A percentile compares a stretch with the other conserved stretches of the same genome.
Evolutionary conservation across 2,329 filamentous ascomycete species (phyloP).

Genomic region (Fusarium heterosporum): DNA sequence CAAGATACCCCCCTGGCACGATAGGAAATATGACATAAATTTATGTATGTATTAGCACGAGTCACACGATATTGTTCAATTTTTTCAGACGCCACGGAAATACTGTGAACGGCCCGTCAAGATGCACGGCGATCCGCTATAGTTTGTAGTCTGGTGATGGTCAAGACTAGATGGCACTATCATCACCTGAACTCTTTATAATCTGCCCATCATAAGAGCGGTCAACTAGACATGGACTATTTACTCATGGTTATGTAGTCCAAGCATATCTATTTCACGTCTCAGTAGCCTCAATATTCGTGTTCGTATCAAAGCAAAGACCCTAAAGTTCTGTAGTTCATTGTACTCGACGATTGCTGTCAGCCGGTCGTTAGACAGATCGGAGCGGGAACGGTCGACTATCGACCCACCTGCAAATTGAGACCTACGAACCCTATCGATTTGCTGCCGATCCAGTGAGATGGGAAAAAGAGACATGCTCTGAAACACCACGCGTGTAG

Average conservation of each 20-base stretch:
- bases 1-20: constrained; percentile 36
- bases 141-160: constrained; percentile 6
- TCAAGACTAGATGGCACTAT: constrained; percentile 13
- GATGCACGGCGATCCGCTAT: background rate
- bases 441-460: constrained; percentile 16
- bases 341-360: background rate
- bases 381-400: background rate
- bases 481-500: constrained; percentile 33
- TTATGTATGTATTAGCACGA: constrained; percentile 10
- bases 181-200: background rate
- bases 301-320: constrained; percentile 1
- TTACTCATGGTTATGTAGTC: background rate
- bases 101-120: constrained; percentile 13
- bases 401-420: constrained; percentile 8
- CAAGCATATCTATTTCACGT: background rate
- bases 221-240: constrained; percentile 1
- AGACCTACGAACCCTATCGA: constrained; percentile 7
- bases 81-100: constrained; percentile 10
- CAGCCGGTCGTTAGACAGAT: background rate
- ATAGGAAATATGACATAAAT: constrained; percentile 11
- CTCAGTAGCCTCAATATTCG: background rate
- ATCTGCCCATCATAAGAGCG: constrained; percentile 24
- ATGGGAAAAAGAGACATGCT: constrained; percentile 18
- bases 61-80: constrained; percentile 5
- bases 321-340: background rate